phyloP scores from a whole-genome alignment of 2,329 filamentous ascomycete species.

The Fusarium cicatricum region DNA sequence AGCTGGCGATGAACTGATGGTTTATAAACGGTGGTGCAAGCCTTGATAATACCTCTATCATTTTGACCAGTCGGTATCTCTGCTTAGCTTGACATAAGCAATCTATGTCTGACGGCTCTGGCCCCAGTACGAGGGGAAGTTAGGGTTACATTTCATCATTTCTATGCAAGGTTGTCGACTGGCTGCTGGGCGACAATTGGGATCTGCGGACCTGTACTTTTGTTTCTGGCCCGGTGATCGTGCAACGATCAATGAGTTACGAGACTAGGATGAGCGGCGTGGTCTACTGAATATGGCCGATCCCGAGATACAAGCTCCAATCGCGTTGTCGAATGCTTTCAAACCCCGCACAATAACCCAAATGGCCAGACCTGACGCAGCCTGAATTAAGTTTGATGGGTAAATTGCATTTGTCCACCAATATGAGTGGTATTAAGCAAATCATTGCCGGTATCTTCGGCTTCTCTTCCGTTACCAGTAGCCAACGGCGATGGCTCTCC shows the following conservation, averaged over 20 bases:
- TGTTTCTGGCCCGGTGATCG: too few species aligned
- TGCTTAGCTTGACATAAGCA: too few species aligned
- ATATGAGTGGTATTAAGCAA: constrained; percentile 5
- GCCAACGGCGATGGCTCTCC: neutral
- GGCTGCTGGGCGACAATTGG: too few species aligned
- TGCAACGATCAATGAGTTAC: neutral
- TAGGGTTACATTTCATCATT: too few species aligned
- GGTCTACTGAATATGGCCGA: neutral
- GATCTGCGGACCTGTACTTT: too few species aligned
- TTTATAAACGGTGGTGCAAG: too few species aligned
- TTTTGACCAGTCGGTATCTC: too few species aligned
- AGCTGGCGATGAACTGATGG: too few species aligned
- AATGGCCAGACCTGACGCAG: constrained; percentile 2
- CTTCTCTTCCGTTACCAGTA: constrained; percentile 5
- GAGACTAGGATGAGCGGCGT: constrained; percentile 2
- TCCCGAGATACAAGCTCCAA: constrained; percentile 22
- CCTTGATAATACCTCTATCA: too few species aligned
- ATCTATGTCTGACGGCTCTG: too few species aligned
- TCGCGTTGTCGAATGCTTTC: neutral
- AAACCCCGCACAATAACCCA: constrained; percentile 12
- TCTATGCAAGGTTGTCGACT: too few species aligned
- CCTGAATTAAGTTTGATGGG: constrained; percentile 10
- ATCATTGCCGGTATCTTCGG: constrained; percentile 17
- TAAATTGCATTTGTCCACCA: constrained; percentile 36
- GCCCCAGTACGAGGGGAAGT: too few species aligned